phyloP scores from a whole-genome alignment of 352 stramenopile genomes.

The Ophiocytium majus region DNA sequence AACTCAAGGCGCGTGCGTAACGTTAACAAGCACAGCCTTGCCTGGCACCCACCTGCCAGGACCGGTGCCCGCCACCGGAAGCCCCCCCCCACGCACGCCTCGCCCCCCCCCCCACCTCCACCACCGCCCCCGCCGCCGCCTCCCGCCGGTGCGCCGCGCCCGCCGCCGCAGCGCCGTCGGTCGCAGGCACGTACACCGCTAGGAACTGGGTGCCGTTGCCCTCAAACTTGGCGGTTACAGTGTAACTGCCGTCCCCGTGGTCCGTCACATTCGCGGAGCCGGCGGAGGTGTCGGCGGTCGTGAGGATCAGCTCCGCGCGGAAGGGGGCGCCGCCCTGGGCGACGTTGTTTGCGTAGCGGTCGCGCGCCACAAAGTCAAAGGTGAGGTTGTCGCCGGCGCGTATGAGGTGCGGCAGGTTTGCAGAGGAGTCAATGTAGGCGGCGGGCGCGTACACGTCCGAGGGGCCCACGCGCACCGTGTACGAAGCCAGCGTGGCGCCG shows the following conservation, averaged over 20 bases:
- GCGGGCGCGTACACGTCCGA: not conserved
- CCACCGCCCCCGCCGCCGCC: no score
- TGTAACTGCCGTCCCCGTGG: not conserved
- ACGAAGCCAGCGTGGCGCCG: not conserved
- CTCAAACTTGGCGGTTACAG: not conserved
- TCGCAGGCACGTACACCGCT: not conserved
- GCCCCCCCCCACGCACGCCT: no score
- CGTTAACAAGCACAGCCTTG: no score
- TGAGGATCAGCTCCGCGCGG: not conserved
- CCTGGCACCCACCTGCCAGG: no score
- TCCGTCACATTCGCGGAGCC: not conserved
- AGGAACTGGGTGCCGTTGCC: conserved; percentile 1
- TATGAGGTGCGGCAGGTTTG: not conserved
- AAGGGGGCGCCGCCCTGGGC: not conserved
- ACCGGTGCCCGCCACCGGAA: no score
- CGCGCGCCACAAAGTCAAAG: not conserved
- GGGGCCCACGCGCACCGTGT: not conserved
- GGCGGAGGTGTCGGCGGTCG: not conserved
- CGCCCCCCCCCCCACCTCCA: no score
- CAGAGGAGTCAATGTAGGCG: not conserved
- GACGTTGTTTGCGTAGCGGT: not conserved
- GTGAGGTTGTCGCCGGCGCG: not conserved
- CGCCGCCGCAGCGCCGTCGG: not conserved
- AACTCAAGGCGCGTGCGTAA: no score
- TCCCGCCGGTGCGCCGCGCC: no score